Conservation (phyloP, 371 early-diverging fungal species). For the Dinochytrium kinnereticum region DNA sequence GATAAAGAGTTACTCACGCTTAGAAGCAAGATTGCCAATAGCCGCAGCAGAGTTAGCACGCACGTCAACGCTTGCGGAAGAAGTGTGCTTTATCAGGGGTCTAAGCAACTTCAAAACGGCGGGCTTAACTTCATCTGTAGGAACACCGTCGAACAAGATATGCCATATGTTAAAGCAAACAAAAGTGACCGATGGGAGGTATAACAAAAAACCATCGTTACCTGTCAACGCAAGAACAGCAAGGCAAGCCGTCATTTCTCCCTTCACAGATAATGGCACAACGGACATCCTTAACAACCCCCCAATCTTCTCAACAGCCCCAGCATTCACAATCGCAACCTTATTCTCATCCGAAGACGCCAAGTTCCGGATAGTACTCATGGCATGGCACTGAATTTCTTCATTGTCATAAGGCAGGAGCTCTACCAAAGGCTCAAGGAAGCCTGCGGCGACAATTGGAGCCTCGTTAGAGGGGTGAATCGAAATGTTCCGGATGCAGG, state of each 20-base stretch:
- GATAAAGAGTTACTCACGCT: slow-evolving; percentile 49
- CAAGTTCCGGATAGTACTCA: slow-evolving; percentile 84
- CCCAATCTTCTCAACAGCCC: slow-evolving; percentile 78
- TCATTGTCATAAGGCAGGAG: slow-evolving; percentile 73
- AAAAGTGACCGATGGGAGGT: neutral
- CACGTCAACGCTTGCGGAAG: slow-evolving; percentile 71
- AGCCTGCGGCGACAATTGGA: slow-evolving; percentile 82
- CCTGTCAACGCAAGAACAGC: slow-evolving; percentile 75
- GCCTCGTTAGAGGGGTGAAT: slow-evolving; percentile 88
- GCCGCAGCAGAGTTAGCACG: slow-evolving; percentile 86
- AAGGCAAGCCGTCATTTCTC: slow-evolving; percentile 88
- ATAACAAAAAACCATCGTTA: too few species aligned
- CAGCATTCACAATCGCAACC: slow-evolving; percentile 76
- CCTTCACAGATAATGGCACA: slow-evolving; percentile 56
- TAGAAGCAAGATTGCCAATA: slow-evolving; percentile 81
- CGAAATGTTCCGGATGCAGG: slow-evolving; percentile 91
- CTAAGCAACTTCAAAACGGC: slow-evolving; percentile 67
- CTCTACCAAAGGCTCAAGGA: slow-evolving; percentile 75
- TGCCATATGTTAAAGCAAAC: neutral
- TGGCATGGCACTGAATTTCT: slow-evolving; percentile 84
- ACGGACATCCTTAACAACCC: slow-evolving; percentile 65
- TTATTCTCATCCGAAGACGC: slow-evolving; percentile 85
- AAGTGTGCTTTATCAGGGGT: slow-evolving; percentile 75
- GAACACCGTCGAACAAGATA: too few species aligned
- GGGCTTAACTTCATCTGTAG: slow-evolving; percentile 81